Evolutionary conservation across 140 eudicot species (phyloP), one percentile per base, ranked within the genome.

Genomic region (Flaveria floridana): DNA sequence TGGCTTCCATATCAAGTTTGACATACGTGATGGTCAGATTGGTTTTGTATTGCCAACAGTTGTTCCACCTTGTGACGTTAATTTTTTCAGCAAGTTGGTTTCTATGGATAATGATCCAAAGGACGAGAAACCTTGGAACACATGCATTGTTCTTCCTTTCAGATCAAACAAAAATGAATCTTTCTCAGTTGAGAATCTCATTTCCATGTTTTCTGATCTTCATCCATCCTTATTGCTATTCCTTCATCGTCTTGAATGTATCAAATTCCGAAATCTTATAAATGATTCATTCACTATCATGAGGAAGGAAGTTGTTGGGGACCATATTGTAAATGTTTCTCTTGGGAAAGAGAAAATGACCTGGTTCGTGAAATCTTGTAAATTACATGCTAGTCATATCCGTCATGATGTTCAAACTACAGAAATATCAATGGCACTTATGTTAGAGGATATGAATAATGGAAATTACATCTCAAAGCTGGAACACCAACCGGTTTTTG

Each of bases 1-100:
- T 52, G 99, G 99, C 28, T 94, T 90, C 74, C 99, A 94, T 79
- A 85, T 94, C 58, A 94, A 90, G 87, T 94, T 94, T 84, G 99
- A 94, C 85, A 82, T 90, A 67, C 82, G 84, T 19, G 82, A 86
- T 55, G 99, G 99, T 66, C 96, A 94, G 82, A 94, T 94, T 64
- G 99, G 99, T 68, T 94, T 94, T 76, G 97, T 94, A 69, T 75
- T 94, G 73, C 99, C 99, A 65, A 90, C 99, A 18, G 65, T 81
- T 57, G 80, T 94, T 47, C 88, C 91, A 76, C 90, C 97, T 20
- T 88, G 96, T 81, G 89, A 90, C 71, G 71, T 87, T 69, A 82
- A 84, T 63, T 47, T 66, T 23, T 83, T 85, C 75, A 72, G 76
- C 82, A 80, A 79, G 75, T 74, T 90, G 79, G 89, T 80, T 23